Evolutionary conservation across 2,329 filamentous ascomycete species (phyloP), one percentile per base, ranked within the genome.

Genomic region (Venturia oleaginea): DNA sequence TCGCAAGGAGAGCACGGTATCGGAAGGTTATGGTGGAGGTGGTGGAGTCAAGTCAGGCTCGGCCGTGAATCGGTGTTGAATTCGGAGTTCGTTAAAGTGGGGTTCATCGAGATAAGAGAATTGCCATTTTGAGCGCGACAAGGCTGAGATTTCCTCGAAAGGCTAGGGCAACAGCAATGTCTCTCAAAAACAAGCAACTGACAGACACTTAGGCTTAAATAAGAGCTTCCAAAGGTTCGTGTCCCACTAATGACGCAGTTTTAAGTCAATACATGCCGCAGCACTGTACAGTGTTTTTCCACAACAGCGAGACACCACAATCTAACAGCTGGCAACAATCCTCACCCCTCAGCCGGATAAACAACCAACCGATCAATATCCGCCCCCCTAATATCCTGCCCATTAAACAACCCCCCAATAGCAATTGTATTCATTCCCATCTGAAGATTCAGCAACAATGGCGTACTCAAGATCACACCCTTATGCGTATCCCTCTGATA

Each of bases 361-460:
- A 86, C 84, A 1, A 86, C 78, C 68, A 86, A 81, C 17, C 78
- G 76, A 67, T 86, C 84, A 27, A 86, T 69, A 68, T 86, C 84
- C 0, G 82, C 84, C 0, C 83, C 83, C 70, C 83, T 84, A 22
- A 78, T 76, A 64, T 84, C 81, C 59, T 83, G 76, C 0, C 83
- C 83, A 64, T 86, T 86, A 59, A 72, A 77, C 57, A 86, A 66
- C 0, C 84, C 84, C 0, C 84, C 83, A 30, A 87, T 76, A 1
- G 80, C 83, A 61, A 87, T 84, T 0, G 77, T 82, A 17, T 84
- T 83, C 13, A 73, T 75, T 2, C 84, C 83, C 69, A 83, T 78
- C 38, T 81, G 74, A 19, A 87, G 71, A 0, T 79, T 80, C 64
- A 87, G 67, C 64, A 81, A 74, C 37, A 87, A 73, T 4, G 84